Conservation (phyloP, 306 rosid species). For the Fragaria nilgerrensis region DNA sequence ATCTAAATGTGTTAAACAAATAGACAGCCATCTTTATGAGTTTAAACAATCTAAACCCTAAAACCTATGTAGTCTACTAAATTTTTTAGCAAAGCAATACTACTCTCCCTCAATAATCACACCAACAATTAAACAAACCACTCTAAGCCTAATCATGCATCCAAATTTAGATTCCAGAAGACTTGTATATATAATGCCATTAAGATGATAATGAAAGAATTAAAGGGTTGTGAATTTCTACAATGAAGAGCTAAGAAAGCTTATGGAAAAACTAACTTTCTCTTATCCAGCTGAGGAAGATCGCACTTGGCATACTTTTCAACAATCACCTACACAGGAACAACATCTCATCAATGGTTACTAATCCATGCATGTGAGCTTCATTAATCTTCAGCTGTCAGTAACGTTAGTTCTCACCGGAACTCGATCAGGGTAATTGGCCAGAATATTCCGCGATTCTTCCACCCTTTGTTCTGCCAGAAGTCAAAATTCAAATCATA, state of each 20-base stretch:
- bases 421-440: slow-evolving; percentile 45
- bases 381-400: neutral
- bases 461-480: slow-evolving; percentile 39
- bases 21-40: neutral
- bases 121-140: neutral
- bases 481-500: neutral
- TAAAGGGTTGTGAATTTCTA: neutral
- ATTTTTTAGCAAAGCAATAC: neutral
- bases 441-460: slow-evolving; percentile 36
- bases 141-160: neutral
- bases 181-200: neutral
- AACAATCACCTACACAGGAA: slow-evolving; percentile 30
- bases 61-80: neutral
- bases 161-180: neutral
- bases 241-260: neutral
- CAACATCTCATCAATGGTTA: neutral
- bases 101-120: neutral
- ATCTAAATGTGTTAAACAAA: neutral
- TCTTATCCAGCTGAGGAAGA: slow-evolving; percentile 76
- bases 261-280: slow-evolving; percentile 46
- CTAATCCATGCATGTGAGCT: neutral
- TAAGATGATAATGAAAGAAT: neutral
- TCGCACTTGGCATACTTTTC: slow-evolving; percentile 56
- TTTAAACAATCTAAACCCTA: neutral
- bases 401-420: slow-evolving; percentile 30